Conservation (phyloP, 805 yeast species). For the Lipomyces yamanashiensis region DNA sequence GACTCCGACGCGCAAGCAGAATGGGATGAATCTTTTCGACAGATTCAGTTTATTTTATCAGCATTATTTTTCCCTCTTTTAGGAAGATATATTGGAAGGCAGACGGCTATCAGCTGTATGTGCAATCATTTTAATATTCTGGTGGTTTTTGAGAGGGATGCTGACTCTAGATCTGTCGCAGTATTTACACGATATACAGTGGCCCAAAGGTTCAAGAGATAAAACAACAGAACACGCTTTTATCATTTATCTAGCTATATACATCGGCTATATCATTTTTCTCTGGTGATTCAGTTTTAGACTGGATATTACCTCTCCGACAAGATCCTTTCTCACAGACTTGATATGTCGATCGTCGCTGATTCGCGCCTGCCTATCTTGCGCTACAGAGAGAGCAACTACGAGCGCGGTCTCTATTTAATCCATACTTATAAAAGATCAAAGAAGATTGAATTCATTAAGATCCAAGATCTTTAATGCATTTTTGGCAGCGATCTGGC, state of each 20-base stretch:
- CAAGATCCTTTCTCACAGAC: no score
- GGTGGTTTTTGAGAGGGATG: neutral
- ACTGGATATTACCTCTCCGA: no score
- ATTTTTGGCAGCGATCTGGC: no score
- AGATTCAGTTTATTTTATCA: slow-evolving; percentile 59
- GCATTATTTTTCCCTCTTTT: slow-evolving; percentile 64
- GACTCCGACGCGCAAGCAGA: slow-evolving; percentile 62
- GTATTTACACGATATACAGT: slow-evolving; percentile 17
- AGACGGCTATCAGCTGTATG: slow-evolving; percentile 51
- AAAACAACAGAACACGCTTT: neutral
- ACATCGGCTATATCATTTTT: neutral
- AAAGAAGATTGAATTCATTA: no score
- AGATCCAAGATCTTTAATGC: no score
- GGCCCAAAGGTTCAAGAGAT: neutral
- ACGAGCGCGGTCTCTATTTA: no score
- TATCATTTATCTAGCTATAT: neutral
- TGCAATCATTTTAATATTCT: neutral
- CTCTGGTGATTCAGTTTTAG: no score
- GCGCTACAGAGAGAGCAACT: no score
- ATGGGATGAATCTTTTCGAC: slow-evolving; percentile 72
- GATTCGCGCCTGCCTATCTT: no score
- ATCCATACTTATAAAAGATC: no score
- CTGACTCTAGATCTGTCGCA: neutral
- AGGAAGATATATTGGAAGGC: slow-evolving; percentile 71
- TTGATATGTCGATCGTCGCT: no score